These are phyloP conservation scores for Alternaria atra DNA, from an alignment of 2,329 filamentous ascomycete genomes.

Conservation along the genomic window DNA sequence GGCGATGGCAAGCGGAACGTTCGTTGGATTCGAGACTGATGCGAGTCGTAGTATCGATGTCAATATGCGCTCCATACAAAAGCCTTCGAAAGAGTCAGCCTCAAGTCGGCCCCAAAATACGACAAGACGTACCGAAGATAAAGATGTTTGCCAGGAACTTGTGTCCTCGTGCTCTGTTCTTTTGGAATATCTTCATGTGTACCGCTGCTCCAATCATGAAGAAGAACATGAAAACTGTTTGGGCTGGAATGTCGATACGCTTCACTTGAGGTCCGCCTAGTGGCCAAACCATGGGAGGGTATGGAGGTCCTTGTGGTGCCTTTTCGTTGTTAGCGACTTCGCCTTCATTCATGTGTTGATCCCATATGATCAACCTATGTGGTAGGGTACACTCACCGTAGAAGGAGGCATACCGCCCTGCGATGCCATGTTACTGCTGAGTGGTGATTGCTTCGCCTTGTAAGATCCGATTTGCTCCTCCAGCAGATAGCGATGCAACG, in stretches of 20 bases:
- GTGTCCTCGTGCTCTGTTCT: slow-evolving; percentile 50
- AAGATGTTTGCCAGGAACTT: slow-evolving; percentile 54
- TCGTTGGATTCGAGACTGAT: slow-evolving; percentile 43
- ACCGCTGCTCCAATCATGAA: slow-evolving; percentile 51
- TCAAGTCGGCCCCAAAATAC: too few relatives aligned
- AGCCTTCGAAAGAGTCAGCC: slow-evolving; percentile 35
- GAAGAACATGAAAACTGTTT: slow-evolving; percentile 54
- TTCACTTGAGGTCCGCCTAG: slow-evolving; percentile 51
- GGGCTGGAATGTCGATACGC: slow-evolving; percentile 52
- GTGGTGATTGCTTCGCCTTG: not conserved
- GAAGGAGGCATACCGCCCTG: slow-evolving; percentile 23
- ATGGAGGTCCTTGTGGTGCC: slow-evolving; percentile 39
- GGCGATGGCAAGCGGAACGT: slow-evolving; percentile 62
- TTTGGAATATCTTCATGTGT: slow-evolving; percentile 55
- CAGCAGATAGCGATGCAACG: not conserved
- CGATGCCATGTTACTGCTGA: slow-evolving; percentile 20
- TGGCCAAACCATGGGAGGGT: slow-evolving; percentile 39
- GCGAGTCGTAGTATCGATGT: slow-evolving; percentile 53
- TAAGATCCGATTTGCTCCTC: not conserved
- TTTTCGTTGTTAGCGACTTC: slow-evolving; percentile 19
- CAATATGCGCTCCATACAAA: slow-evolving; percentile 55
- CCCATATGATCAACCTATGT: not conserved
- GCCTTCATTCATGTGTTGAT: not conserved
- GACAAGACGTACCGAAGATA: slow-evolving; percentile 49
- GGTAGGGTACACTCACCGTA: slow-evolving; percentile 16